Evolutionary conservation across 352 stramenopile species (phyloP).

Genomic region (Phytopythium chamaehyphon): DNA sequence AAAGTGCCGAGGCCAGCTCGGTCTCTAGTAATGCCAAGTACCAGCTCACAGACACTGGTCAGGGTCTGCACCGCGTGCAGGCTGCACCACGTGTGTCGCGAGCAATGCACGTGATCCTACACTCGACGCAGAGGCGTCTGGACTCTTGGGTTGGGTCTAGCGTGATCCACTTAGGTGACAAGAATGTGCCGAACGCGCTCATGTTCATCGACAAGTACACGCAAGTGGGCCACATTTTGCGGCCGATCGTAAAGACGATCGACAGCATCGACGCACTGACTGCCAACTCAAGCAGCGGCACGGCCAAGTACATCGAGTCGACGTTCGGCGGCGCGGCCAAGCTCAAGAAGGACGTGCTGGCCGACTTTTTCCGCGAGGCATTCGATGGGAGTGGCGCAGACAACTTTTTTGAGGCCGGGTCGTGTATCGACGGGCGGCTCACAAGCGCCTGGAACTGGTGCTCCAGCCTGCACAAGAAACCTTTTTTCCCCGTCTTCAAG

Average conservation of each 20-base stretch:
- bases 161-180: constrained; percentile 97
- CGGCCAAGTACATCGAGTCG: constrained; percentile 57
- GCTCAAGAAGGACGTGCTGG: constrained; percentile 89
- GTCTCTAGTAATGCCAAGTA: constrained; percentile 49
- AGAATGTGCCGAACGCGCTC: constrained; percentile 97
- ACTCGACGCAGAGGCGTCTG: constrained; percentile 68
- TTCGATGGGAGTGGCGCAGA: constrained; percentile 95
- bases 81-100: constrained; percentile 90
- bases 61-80: constrained; percentile 95
- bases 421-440: constrained; percentile 95
- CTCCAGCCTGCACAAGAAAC: constrained; percentile 91
- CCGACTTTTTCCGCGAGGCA: constrained; percentile 95
- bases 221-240: constrained; percentile 87
- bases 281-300: constrained; percentile 33
- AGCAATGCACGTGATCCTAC: constrained; percentile 94
- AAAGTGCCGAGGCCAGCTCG: background rate
- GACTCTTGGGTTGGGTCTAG: constrained; percentile 91
- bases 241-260: constrained; percentile 86
- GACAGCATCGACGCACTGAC: constrained; percentile 65
- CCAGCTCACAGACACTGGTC: constrained; percentile 91
- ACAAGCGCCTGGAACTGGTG: constrained; percentile 98
- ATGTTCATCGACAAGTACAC: constrained; percentile 99
- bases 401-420: constrained; percentile 95
- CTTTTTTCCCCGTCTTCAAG: constrained; percentile 96
- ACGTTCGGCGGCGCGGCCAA: constrained; percentile 85